phyloP scores from a whole-genome alignment of 768 basidiomycete species.

The Tubosaeta brunneosetosa region DNA sequence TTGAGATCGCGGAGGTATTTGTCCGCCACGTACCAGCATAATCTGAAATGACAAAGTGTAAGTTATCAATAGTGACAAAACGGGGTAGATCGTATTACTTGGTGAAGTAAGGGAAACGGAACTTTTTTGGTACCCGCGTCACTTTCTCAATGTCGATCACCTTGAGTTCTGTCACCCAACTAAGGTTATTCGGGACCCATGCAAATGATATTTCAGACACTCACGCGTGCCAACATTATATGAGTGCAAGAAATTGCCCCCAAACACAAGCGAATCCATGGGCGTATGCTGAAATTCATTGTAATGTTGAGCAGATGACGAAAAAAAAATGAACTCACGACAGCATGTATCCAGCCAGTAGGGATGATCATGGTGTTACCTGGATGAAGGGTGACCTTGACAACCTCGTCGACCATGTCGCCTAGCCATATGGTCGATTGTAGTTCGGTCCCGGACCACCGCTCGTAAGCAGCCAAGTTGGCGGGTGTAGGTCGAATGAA shows the following conservation, averaged over 20 bases:
- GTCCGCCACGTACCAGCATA: conserved; percentile 90
- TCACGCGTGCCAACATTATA: conserved; percentile 82
- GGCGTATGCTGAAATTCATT: conserved; percentile 69
- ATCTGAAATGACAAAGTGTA: conserved; percentile 37
- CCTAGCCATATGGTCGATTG: conserved; percentile 91
- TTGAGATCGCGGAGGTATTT: conserved; percentile 73
- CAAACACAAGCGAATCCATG: conserved; percentile 88
- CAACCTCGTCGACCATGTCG: conserved; percentile 87
- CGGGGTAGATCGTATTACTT: conserved; percentile 43
- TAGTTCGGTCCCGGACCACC: conserved; percentile 89
- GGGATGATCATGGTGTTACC: conserved; percentile 95
- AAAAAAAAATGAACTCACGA: conserved; percentile 50
- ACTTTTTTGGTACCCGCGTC: conserved; percentile 90
- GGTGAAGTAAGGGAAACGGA: conserved; percentile 79
- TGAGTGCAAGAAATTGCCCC: conserved; percentile 96
- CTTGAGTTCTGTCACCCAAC: conserved; percentile 59
- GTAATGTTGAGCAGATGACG: background rate
- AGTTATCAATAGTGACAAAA: conserved; percentile 6
- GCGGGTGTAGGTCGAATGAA: conserved; percentile 86
- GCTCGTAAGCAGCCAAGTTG: conserved; percentile 86
- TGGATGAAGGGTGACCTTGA: conserved; percentile 67
- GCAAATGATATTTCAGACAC: conserved; percentile 22
- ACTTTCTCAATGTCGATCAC: conserved; percentile 89
- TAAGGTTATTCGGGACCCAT: conserved; percentile 10
- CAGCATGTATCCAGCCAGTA: conserved; percentile 96